Conservation (phyloP, 805 yeast species). For the Wickerhamiella musiphila region DNA sequence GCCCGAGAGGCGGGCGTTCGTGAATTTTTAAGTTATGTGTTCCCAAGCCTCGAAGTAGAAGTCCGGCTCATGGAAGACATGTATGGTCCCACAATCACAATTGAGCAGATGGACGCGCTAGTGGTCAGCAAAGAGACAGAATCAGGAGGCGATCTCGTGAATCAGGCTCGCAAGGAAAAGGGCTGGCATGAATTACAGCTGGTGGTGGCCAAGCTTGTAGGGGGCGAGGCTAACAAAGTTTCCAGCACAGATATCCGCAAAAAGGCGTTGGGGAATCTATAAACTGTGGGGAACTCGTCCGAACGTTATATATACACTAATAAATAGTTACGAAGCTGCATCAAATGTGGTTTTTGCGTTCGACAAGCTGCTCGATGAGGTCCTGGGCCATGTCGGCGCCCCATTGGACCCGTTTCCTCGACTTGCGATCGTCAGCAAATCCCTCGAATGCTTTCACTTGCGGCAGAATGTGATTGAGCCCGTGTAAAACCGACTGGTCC, state of each 20-base stretch:
- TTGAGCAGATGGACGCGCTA: constrained; percentile 57
- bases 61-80: constrained; percentile 58
- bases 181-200: constrained; percentile 37
- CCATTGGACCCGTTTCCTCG: constrained; percentile 46
- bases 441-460: constrained; percentile 28
- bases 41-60: constrained; percentile 32
- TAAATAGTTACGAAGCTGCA: not conserved
- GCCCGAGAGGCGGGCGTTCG: constrained; percentile 31
- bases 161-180: constrained; percentile 40
- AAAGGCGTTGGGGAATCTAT: constrained; percentile 14
- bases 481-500: constrained; percentile 44
- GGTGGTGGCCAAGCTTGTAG: constrained; percentile 44
- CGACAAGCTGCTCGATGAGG: constrained; percentile 8
- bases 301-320: no score
- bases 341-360: not conserved
- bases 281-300: no score
- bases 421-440: no score
- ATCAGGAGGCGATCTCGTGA: constrained; percentile 58
- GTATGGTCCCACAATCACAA: constrained; percentile 83
- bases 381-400: constrained; percentile 23
- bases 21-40: constrained; percentile 31
- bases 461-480: constrained; percentile 44
- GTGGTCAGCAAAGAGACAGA: constrained; percentile 69
- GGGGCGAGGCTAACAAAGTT: constrained; percentile 36
- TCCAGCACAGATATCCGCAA: constrained; percentile 71